These are phyloP conservation scores for Podospora sp. DNA, from an alignment of 495 filamentous ascomycete genomes.

Conservation along the genomic window DNA sequence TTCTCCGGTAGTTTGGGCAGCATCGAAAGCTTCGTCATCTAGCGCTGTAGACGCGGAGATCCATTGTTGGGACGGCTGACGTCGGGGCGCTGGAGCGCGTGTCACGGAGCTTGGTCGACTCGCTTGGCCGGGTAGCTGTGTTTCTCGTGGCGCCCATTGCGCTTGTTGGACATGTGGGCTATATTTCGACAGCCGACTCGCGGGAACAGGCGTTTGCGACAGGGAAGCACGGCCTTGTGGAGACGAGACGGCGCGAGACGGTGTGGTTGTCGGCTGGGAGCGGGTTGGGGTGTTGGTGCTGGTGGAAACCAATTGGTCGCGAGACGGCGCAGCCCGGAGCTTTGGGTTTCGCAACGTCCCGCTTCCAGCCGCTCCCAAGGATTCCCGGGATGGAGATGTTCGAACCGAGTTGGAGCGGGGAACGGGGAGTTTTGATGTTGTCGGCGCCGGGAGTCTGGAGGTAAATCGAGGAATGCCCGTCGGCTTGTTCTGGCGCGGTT, in stretches of 20 bases:
- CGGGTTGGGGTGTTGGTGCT: conserved; percentile 16
- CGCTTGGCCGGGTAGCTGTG: conserved; percentile 1
- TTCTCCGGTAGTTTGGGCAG: not conserved
- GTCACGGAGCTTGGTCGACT: conserved; percentile 24
- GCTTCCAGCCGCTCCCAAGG: conserved; percentile 19
- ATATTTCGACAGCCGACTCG: conserved; percentile 20
- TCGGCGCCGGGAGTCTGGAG: conserved; percentile 34
- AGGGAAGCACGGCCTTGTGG: conserved; percentile 23
- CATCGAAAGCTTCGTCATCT: conserved; percentile 21
- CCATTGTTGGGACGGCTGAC: conserved; percentile 36
- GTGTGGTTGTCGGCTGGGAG: conserved; percentile 8
- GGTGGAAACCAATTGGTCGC: conserved; percentile 42
- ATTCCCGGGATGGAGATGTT: conserved; percentile 34
- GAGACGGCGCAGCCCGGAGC: conserved; percentile 45
- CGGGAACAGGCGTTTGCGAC: conserved; percentile 12
- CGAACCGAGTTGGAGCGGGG: conserved; percentile 35
- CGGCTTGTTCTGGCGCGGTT: conserved; percentile 28
- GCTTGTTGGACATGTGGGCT: conserved; percentile 17
- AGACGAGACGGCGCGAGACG: conserved; percentile 31
- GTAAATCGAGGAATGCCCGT: conserved; percentile 32
- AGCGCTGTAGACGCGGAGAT: conserved; percentile 27
- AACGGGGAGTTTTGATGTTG: conserved; percentile 35
- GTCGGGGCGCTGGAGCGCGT: conserved; percentile 14
- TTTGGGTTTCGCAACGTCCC: conserved; percentile 41
- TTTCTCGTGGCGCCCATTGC: conserved; percentile 16